Percentiles rank a stretch among this genome's conserved stretches.
Evolutionary conservation across 345 rosid genomes (phyloP).

Genomic region (Limnanthes douglasii): DNA sequence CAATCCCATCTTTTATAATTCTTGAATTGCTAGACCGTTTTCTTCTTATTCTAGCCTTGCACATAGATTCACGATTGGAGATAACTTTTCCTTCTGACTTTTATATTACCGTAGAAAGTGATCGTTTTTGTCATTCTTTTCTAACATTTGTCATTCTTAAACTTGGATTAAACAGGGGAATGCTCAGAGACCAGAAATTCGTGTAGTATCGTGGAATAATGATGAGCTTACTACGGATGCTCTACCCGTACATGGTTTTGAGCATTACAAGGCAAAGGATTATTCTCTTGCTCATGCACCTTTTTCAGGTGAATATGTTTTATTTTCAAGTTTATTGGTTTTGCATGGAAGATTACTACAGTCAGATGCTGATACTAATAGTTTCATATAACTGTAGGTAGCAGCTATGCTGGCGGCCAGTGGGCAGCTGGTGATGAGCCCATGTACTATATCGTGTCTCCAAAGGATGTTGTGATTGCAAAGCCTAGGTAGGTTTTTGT

Average conservation of each 20-base stretch:
- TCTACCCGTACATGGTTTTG: constrained; percentile 89
- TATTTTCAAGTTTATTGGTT: constrained; percentile 8
- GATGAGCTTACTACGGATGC: constrained; percentile 99
- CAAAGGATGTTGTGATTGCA: constrained; percentile 97
- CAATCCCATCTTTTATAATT: no score
- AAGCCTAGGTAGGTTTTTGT: constrained; percentile 68
- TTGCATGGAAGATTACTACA: constrained; percentile 7
- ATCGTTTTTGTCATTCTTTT: constrained; percentile 4
- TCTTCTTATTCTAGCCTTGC: not conserved
- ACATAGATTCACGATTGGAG: not conserved
- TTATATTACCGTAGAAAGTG: no score
- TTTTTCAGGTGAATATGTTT: constrained; percentile 59
- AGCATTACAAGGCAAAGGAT: constrained; percentile 96
- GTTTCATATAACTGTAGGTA: constrained; percentile 39
- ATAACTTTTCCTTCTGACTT: not conserved
- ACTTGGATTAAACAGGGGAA: constrained; percentile 46
- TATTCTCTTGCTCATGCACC: constrained; percentile 97
- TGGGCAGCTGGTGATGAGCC: constrained; percentile 99
- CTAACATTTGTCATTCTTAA: constrained; percentile 9
- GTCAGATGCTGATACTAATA: constrained; percentile 8
- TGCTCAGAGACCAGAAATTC: constrained; percentile 98
- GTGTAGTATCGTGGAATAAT: constrained; percentile 80
- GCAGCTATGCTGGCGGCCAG: constrained; percentile 98
- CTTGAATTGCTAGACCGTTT: not conserved
- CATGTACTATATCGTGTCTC: constrained; percentile 81